Evolutionary conservation across 257 asterid species (phyloP), one percentile per base, ranked within the genome.

Genomic region (Capsicum rhomboideum): DNA sequence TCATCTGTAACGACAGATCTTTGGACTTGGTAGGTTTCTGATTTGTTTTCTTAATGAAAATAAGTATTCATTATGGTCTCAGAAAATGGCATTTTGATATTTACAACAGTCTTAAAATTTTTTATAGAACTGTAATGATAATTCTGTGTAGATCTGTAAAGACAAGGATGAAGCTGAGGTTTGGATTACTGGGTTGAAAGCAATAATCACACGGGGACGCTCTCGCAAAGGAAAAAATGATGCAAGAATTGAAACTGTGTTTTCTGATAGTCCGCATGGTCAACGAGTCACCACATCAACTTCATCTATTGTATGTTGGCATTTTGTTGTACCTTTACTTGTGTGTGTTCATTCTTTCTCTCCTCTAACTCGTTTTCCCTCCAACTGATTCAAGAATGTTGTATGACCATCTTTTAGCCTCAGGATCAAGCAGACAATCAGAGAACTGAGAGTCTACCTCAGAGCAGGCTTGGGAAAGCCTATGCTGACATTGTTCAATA

Each of bases 121-220:
- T 6, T 0, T 0, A 13, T 9, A 8, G 59, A 58, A 44, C 74
- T 64, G 42, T 55, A 11, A 21, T 42, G 59, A 44, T 40, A 34
- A 80, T 50, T 54, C 17, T 85, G 82, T 64, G 53, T 90, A 95
- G 98, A 96, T 96, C 86, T 96, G 99, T 78, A 96, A 96, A 89
- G 99, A 96, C 85, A 96, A 94, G 88, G 99, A 93, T 66, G 99
- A 96, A 90, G 98, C 98, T 18, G 99, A 96, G 92, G 96, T 91
- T 50, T 96, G 99, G 99, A 91, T 96, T 85, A 85, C 77, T 16
- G 98, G 97, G 87, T 89, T 96, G 83, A 94, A 94, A 88, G 96
- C 98, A 84, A 87, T 96, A 66, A 89, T 94, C 55, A 85, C 92
- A 3, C 92, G 91, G 42, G 86, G 91, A 86, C 83, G 89, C 94